These are phyloP conservation scores for Colletotrichum trifolii DNA, from an alignment of 2,329 filamentous ascomycete genomes.

Conservation along the genomic window DNA sequence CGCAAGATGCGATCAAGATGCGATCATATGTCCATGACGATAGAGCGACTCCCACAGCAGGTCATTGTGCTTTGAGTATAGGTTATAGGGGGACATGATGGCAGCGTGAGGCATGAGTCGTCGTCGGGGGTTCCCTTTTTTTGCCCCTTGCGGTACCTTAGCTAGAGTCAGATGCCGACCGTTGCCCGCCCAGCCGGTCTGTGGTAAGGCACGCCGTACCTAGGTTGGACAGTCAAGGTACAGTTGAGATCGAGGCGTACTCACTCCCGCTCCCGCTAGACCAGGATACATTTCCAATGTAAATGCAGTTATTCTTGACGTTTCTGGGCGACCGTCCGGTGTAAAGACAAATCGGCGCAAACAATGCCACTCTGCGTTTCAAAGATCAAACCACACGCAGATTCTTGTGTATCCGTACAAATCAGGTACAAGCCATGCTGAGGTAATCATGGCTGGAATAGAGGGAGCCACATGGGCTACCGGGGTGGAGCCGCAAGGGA, in stretches of 20 bases:
- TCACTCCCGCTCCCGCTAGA: slow-evolving; percentile 19
- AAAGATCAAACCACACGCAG: slow-evolving; percentile 33
- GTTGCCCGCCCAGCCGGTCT: slow-evolving; percentile 21
- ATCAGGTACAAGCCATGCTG: slow-evolving; percentile 5
- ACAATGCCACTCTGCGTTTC: slow-evolving; percentile 36
- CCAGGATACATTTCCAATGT: slow-evolving; percentile 12
- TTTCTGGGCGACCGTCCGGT: slow-evolving; percentile 32
- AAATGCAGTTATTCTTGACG: slow-evolving; percentile 25
- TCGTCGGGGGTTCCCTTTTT: slow-evolving; percentile 1
- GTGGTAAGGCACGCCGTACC: slow-evolving; percentile 15
- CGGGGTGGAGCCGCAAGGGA: slow-evolving; percentile 34
- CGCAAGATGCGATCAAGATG: too few species aligned
- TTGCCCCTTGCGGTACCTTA: too few species aligned
- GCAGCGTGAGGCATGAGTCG: not conserved
- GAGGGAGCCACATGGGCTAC: slow-evolving; percentile 9
- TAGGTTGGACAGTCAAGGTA: slow-evolving; percentile 8
- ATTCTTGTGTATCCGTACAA: slow-evolving; percentile 19
- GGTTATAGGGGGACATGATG: too few species aligned
- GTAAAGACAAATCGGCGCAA: slow-evolving; percentile 36
- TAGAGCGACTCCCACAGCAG: too few species aligned
- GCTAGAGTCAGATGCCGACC: slow-evolving; percentile 27
- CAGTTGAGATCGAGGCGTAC: slow-evolving; percentile 21
- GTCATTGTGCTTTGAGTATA: too few species aligned
- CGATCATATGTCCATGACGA: too few species aligned
- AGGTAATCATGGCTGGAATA: slow-evolving; percentile 5